These are phyloP conservation scores for Metroxylon sagu DNA, from an alignment of 176 grass and related monocot genomes.

Conservation along the genomic window DNA sequence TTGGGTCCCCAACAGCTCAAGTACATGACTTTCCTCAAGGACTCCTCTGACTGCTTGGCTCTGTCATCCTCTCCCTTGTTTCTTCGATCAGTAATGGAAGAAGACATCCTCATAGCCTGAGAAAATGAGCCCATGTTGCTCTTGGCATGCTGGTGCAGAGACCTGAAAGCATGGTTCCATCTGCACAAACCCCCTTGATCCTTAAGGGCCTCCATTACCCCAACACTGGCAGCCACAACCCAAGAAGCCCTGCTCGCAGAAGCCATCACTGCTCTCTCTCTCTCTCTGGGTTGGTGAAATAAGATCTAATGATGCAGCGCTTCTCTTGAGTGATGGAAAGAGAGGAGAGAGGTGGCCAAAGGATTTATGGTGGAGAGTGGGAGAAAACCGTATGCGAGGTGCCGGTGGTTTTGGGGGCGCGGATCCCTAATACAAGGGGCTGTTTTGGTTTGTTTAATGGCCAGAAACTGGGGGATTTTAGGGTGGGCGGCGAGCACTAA, in stretches of 20 bases:
- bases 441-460: too few species aligned
- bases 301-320: too few species aligned
- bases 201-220: slow-evolving; percentile 59
- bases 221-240: slow-evolving; percentile 43
- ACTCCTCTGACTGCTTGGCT: slow-evolving; percentile 41
- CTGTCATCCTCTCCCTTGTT: not conserved
- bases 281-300: not conserved
- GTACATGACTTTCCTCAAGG: slow-evolving; percentile 55
- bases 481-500: too few species aligned
- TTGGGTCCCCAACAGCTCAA: slow-evolving; percentile 55
- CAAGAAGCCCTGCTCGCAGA: slow-evolving; percentile 34
- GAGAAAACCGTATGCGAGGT: too few species aligned
- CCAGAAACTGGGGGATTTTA: too few species aligned
- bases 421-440: too few species aligned
- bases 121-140: slow-evolving; percentile 9
- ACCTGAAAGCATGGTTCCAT: slow-evolving; percentile 55
- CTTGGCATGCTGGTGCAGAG: slow-evolving; percentile 29
- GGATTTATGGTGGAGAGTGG: too few species aligned
- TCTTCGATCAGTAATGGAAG: not conserved
- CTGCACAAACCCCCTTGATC: slow-evolving; percentile 54
- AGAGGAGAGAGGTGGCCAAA: too few species aligned
- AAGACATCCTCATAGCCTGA: slow-evolving; percentile 15
- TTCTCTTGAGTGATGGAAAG: too few species aligned
- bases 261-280: slow-evolving; percentile 18
- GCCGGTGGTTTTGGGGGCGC: too few species aligned